Percentiles rank a stretch among this genome's conserved stretches.
phyloP scores from a whole-genome alignment of 306 rosid genomes.

The Arachis hypogaea region DNA sequence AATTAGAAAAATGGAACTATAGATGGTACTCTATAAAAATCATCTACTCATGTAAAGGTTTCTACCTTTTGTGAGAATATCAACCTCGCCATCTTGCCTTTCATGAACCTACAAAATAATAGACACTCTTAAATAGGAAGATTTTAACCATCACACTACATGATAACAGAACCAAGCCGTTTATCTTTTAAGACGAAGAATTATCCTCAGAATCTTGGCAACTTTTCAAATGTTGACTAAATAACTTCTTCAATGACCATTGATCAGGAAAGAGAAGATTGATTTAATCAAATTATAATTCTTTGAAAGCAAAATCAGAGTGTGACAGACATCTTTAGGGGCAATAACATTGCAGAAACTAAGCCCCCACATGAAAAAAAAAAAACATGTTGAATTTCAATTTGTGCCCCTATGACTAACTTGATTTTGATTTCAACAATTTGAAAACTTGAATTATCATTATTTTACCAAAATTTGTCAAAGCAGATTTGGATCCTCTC shows the following conservation, averaged over 20 bases:
- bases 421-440: neutral
- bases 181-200: neutral
- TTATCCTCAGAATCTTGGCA: slow-evolving; percentile 6
- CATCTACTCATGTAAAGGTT: slow-evolving; percentile 10
- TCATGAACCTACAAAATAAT: slow-evolving; percentile 67
- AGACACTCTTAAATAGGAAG: neutral
- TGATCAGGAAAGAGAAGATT: neutral
- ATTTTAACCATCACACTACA: neutral
- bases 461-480: slow-evolving; percentile 1
- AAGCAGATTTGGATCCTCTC: neutral
- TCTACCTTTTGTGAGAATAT: slow-evolving; percentile 81
- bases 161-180: neutral
- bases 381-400: too few species aligned
- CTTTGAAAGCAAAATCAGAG: too few species aligned
- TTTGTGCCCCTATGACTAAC: neutral
- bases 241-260: neutral
- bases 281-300: neutral
- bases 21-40: neutral
- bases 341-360: too few species aligned
- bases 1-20: neutral
- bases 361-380: too few species aligned
- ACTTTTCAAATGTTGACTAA: neutral
- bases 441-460: neutral
- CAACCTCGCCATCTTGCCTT: slow-evolving; percentile 52
- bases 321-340: too few species aligned